Evolutionary conservation across 2,329 filamentous ascomycete species (phyloP), one percentile per base, ranked within the genome.

Genomic region (Fusarium verticillioides): DNA sequence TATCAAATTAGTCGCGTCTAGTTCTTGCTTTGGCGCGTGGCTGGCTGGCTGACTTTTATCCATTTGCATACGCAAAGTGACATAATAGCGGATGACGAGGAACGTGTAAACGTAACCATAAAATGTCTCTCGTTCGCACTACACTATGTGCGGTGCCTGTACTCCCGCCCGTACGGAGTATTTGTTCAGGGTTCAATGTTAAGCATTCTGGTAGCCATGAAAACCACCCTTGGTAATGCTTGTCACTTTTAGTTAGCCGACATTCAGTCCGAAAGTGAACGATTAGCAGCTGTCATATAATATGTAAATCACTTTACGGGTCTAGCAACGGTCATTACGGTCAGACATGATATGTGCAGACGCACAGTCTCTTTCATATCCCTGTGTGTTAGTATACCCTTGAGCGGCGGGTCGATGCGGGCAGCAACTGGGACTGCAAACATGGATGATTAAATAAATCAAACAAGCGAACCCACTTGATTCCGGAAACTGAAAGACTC

Each of bases 31-130:
- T 71, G 62, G 63, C 47, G 69, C 40, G 23, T 28, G 39, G 39
- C 23, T 68, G 63, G 68, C 63, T 70, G 66, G 37, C 63, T 70
- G 66, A 32, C 54, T 60, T 39, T 43, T 23, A 37, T 42, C 42
- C 47, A 67, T 71, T 65, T 52, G 21, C 30, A 42, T 42, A 40
- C 39, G 52, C 23, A 68, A 52, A 28, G 68, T 63, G 47, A 43
- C 58, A 66, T 62, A 42, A 68, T 15, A 52, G 40, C 32, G 50
- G 50, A 44, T 37, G 42, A 56, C 42, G 28, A 57, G 39, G 40
- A 61, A 63, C 37, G 50, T 57, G 32, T 21, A n/a, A 53, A 66
- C 21, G 62, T 43, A 58, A 60, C 62, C 52, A 50, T 42, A 28
- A 70, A 50, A 44, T 57, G 66, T 47, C 66, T 53, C 28, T 58